A percentile compares a stretch with the other conserved stretches of the same genome.
These are phyloP conservation scores for Cladosporium velox DNA, from an alignment of 2,329 filamentous ascomycete genomes.

Conservation along the genomic window DNA sequence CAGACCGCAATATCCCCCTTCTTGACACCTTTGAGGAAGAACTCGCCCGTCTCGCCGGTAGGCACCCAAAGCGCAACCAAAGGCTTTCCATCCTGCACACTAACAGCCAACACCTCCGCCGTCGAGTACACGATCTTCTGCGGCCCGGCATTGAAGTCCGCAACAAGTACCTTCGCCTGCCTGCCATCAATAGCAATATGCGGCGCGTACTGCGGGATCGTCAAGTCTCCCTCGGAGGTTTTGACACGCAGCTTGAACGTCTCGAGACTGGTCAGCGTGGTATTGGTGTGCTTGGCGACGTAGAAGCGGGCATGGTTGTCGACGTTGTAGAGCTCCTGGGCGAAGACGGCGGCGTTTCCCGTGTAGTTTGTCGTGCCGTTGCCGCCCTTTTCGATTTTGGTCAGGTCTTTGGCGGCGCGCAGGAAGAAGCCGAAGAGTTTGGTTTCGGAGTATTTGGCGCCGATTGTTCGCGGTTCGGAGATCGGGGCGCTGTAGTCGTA, in stretches of 20 bases:
- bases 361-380: slow-evolving; percentile 53
- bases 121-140: slow-evolving; percentile 58
- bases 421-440: slow-evolving; percentile 64
- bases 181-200: slow-evolving; percentile 59
- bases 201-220: slow-evolving; percentile 54
- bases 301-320: slow-evolving; percentile 61
- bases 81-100: slow-evolving; percentile 39
- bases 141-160: slow-evolving; percentile 59
- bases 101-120: slow-evolving; percentile 55
- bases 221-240: slow-evolving; percentile 58
- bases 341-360: slow-evolving; percentile 54
- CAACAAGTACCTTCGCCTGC: slow-evolving; percentile 63
- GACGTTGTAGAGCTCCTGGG: slow-evolving; percentile 60
- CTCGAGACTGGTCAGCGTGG: slow-evolving; percentile 54
- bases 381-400: slow-evolving; percentile 53
- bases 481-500: slow-evolving; percentile 67
- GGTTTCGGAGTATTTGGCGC: slow-evolving; percentile 63
- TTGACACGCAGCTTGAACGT: slow-evolving; percentile 58
- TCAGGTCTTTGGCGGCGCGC: slow-evolving; percentile 58
- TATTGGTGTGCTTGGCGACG: slow-evolving; percentile 57
- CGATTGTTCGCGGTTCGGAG: slow-evolving; percentile 59
- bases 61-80: slow-evolving; percentile 45
- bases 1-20: slow-evolving; percentile 44
- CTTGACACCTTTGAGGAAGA: slow-evolving; percentile 41
- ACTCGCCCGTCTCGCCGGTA: slow-evolving; percentile 44